Conservation (phyloP, 345 rosid genomes). For the Luvunga scandens region DNA sequence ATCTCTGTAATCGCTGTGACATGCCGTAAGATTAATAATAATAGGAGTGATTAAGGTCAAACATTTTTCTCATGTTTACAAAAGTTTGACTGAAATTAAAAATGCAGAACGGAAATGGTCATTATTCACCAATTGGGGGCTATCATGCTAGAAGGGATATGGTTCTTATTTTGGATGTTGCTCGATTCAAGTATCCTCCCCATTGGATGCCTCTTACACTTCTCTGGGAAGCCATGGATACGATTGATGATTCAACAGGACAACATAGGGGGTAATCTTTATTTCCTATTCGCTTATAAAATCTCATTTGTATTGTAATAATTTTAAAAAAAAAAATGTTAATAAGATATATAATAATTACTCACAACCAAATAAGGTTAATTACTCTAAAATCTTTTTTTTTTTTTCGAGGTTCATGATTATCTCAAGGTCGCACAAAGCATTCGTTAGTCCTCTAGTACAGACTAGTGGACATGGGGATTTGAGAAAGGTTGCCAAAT, state of each 20-base stretch:
- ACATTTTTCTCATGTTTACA: too few species aligned
- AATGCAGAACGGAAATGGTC: constrained; percentile 34
- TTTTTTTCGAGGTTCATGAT: constrained; percentile 21
- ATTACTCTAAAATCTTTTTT: too few species aligned
- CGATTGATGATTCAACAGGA: constrained; percentile 25
- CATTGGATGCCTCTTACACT: constrained; percentile 42
- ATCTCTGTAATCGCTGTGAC: too few species aligned
- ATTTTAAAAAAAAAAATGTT: too few species aligned
- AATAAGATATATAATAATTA: too few species aligned
- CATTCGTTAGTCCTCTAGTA: not conserved
- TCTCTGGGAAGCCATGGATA: constrained; percentile 42
- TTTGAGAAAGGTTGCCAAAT: constrained; percentile 11
- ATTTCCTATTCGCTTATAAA: too few species aligned
- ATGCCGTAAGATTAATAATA: too few species aligned
- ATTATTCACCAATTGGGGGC: constrained; percentile 40
- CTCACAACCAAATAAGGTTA: too few species aligned
- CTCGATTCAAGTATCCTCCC: constrained; percentile 38
- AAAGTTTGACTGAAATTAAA: not conserved
- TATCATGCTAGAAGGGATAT: constrained; percentile 35
- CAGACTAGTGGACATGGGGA: constrained; percentile 14
- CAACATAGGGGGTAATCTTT: constrained; percentile 24
- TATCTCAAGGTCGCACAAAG: constrained; percentile 19
- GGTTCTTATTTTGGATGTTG: constrained; percentile 42
- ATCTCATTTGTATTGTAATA: too few species aligned
- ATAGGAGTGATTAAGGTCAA: too few species aligned